Evolutionary conservation across 495 filamentous ascomycete genomes (phyloP).

Genomic region (Ascobolus immersus): DNA sequence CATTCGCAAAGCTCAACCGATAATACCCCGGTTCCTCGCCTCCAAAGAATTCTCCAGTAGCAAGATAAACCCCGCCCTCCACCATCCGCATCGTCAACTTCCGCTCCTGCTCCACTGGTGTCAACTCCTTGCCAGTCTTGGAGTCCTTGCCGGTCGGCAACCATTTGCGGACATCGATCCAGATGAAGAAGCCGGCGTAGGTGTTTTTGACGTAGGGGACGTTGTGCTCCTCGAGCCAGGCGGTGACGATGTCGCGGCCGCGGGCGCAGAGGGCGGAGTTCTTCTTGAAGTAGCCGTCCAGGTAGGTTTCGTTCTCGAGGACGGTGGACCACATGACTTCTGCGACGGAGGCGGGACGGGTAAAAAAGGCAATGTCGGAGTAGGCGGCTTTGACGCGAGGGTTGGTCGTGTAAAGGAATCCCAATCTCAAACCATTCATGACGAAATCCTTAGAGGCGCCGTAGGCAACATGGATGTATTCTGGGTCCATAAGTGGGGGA

Average conservation of each 20-base stretch:
- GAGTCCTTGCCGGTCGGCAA: neutral
- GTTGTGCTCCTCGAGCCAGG: constrained; percentile 17
- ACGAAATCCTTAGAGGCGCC: constrained; percentile 37
- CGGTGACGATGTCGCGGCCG: constrained; percentile 17
- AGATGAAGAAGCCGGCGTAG: constrained; percentile 29
- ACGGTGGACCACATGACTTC: constrained; percentile 23
- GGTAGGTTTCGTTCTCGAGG: constrained; percentile 24
- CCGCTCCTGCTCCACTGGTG: neutral
- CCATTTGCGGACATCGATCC: constrained; percentile 24
- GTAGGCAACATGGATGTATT: constrained; percentile 31
- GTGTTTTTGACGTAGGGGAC: constrained; percentile 18
- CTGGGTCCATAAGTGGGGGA: constrained; percentile 25
- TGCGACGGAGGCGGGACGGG: constrained; percentile 21
- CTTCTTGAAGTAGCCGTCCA: constrained; percentile 21
- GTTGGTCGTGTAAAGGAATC: constrained; percentile 28
- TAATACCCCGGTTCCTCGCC: constrained; percentile 2
- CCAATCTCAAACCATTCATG: constrained; percentile 29
- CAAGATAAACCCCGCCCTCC: constrained; percentile 3
- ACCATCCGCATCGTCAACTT: neutral
- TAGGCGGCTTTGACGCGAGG: constrained; percentile 19
- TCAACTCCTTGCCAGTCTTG: neutral
- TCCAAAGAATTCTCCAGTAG: neutral
- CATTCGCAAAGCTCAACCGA: too few species aligned
- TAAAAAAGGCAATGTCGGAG: constrained; percentile 19
- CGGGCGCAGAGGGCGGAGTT: constrained; percentile 19